phyloP scores from a whole-genome alignment of 148 eudicot genomes.

The Beta vulgaris region DNA sequence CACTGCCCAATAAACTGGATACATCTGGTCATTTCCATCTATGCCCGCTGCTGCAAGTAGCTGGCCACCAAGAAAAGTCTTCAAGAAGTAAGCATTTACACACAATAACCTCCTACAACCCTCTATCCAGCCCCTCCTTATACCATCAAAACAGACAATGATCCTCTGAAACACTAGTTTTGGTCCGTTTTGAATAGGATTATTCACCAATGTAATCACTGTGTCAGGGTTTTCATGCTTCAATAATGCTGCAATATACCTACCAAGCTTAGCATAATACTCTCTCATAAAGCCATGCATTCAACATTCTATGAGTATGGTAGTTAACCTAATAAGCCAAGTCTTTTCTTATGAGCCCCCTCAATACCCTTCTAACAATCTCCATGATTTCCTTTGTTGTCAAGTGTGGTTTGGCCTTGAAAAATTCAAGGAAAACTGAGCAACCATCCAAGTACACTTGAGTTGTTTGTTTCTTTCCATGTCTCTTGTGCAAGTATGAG shows the following conservation, averaged over 20 bases:
- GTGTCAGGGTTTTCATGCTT: neutral
- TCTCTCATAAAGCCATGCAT: too few relatives aligned
- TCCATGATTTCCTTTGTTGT: too few relatives aligned
- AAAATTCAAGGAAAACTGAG: too few relatives aligned
- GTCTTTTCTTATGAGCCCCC: too few relatives aligned
- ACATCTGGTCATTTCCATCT: conserved; percentile 23
- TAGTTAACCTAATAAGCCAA: too few relatives aligned
- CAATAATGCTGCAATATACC: neutral
- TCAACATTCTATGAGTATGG: too few relatives aligned
- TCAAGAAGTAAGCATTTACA: conserved; percentile 18
- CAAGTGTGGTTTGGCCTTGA: too few relatives aligned
- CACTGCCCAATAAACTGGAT: conserved; percentile 13
- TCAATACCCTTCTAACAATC: too few relatives aligned
- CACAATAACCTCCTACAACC: conserved; percentile 14
- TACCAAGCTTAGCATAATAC: neutral
- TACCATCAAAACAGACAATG: neutral
- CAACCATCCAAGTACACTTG: too few relatives aligned
- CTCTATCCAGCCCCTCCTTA: neutral
- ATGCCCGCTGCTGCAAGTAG: conserved; percentile 8
- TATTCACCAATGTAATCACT: neutral
- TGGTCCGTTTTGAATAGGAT: too few relatives aligned
- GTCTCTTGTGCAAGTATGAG: too few relatives aligned
- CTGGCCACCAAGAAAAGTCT: neutral
- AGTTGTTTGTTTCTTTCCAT: too few relatives aligned
- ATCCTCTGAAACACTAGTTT: neutral